A percentile compares a stretch with the other conserved stretches of the same genome.
phyloP scores from a whole-genome alignment of 768 basidiomycete genomes.

The Roridomyces roridus region DNA sequence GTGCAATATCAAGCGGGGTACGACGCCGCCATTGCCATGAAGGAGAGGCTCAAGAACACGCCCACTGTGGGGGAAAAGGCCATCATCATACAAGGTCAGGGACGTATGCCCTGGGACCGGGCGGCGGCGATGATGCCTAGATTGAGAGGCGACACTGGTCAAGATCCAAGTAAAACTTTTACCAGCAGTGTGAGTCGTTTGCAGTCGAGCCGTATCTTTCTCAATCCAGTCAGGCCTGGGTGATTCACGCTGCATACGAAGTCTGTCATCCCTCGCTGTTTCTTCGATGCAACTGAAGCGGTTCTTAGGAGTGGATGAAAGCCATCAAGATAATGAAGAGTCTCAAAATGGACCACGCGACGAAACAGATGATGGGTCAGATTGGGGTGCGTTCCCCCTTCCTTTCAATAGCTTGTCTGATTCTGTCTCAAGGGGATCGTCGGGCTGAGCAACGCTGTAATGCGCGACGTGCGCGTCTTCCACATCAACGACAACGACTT shows the following conservation, averaged over 20 bases:
- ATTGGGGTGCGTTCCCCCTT: no score
- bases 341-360: no score
- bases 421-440: constrained; percentile 11
- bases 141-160: neutral
- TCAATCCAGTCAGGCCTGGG: constrained; percentile 23
- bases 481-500: constrained; percentile 17
- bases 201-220: no score
- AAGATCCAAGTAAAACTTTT: neutral
- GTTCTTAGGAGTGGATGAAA: constrained; percentile 11
- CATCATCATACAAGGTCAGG: neutral
- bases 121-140: constrained; percentile 14
- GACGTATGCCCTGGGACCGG: constrained; percentile 27
- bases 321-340: constrained; percentile 11
- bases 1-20: constrained; percentile 23
- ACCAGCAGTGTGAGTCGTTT: constrained; percentile 11
- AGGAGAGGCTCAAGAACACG: neutral
- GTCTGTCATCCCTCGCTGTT: neutral
- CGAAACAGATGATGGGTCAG: no score
- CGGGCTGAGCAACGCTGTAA: constrained; percentile 22
- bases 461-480: constrained; percentile 26
- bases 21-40: neutral
- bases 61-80: neutral
- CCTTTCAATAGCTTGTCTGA: no score
- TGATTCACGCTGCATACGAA: constrained; percentile 24
- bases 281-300: neutral